A percentile compares a stretch with the other conserved stretches of the same genome.
Evolutionary conservation across 441 rosid genomes (phyloP).

Genomic region (Euphorbia celastroides): DNA sequence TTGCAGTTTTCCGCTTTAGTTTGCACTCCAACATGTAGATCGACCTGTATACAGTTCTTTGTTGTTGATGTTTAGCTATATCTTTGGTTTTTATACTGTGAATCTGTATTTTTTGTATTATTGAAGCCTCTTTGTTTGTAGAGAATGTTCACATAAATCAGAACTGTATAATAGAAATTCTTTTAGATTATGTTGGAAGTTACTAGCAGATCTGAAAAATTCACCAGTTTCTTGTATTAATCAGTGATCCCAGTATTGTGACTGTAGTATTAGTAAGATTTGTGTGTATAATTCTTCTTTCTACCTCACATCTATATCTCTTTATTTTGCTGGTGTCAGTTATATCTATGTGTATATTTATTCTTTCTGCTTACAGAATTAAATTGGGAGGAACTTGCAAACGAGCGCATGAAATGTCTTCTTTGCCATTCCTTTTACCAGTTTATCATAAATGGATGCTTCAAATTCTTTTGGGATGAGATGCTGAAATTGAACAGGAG

Average conservation of each 20-base stretch:
- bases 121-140: constrained; percentile 9
- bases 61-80: neutral
- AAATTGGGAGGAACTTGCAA: constrained; percentile 10
- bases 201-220: neutral
- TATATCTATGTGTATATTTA: neutral
- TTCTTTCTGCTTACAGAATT: neutral
- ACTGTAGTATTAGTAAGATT: neutral
- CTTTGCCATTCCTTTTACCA: constrained; percentile 4
- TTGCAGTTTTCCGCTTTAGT: constrained; percentile 23
- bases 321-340: neutral
- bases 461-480: constrained; percentile 8
- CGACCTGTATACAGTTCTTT: constrained; percentile 15
- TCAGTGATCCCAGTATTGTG: neutral
- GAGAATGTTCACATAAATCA: constrained; percentile 17
- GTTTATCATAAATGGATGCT: constrained; percentile 7
- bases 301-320: neutral
- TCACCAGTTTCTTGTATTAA: neutral
- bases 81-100: neutral
- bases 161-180: constrained; percentile 18
- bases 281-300: neutral
- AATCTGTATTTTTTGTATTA: constrained; percentile 12
- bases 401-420: neutral
- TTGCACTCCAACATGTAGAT: constrained; percentile 21
- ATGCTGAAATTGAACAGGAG: constrained; percentile 7
- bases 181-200: constrained; percentile 12